phyloP scores from a whole-genome alignment of 257 asterid genomes.

The Pogostemon cablin region DNA sequence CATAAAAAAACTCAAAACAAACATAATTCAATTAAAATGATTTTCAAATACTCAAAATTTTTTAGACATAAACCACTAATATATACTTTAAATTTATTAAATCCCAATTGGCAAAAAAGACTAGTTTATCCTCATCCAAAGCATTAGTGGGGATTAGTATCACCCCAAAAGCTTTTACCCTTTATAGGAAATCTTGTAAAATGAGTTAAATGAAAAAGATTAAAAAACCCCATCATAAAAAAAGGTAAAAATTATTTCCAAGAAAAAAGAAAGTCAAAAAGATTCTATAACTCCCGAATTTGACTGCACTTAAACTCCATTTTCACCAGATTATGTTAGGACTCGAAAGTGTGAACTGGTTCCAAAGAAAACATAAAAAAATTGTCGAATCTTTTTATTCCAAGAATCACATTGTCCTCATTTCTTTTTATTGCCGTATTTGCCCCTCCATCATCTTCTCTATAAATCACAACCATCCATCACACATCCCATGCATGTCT shows the following conservation, averaged over 20 bases:
- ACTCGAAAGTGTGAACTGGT: constrained; percentile 42
- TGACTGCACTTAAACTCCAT: constrained; percentile 8
- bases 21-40: no score
- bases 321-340: constrained; percentile 42
- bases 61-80: no score
- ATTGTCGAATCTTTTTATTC: constrained; percentile 40
- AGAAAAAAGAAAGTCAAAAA: constrained; percentile 7
- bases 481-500: constrained; percentile 36
- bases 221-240: background rate
- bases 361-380: constrained; percentile 23
- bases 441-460: constrained; percentile 33
- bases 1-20: no score
- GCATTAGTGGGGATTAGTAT: background rate
- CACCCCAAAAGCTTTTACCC: constrained; percentile 19
- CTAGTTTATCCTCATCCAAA: constrained; percentile 22
- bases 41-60: no score
- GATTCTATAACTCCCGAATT: constrained; percentile 29
- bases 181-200: constrained; percentile 14
- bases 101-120: constrained; percentile 13
- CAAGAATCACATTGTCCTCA: constrained; percentile 1
- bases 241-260: background rate
- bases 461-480: constrained; percentile 35
- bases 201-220: background rate
- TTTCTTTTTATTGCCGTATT: constrained; percentile 16
- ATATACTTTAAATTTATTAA: background rate